phyloP scores from a whole-genome alignment of 805 yeast species.

The Myxozyma neglecta region DNA sequence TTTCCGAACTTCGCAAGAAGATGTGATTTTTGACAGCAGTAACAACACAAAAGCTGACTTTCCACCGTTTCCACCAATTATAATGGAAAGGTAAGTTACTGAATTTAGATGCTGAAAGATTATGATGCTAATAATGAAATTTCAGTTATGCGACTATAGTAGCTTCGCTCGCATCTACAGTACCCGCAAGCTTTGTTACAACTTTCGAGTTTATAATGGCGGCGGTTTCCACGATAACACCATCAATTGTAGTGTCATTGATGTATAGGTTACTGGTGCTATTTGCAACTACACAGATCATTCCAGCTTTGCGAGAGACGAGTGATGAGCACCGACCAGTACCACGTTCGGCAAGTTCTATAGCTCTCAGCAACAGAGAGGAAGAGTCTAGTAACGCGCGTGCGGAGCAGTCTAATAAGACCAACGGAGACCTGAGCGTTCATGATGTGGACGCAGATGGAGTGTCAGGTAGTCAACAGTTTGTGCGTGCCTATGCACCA shows the following conservation, averaged over 20 bases:
- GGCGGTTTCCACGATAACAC: constrained; percentile 64
- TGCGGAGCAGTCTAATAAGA: not conserved
- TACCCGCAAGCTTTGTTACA: constrained; percentile 45
- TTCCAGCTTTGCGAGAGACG: constrained; percentile 61
- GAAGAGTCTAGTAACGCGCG: not conserved
- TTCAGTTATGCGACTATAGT: constrained; percentile 39
- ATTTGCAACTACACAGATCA: constrained; percentile 86
- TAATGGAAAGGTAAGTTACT: constrained; percentile 39
- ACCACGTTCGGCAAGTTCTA: not conserved
- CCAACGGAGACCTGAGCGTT: not conserved
- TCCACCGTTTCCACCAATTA: constrained; percentile 41
- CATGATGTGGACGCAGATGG: constrained; percentile 12
- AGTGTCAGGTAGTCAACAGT: constrained; percentile 1
- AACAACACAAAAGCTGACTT: constrained; percentile 19
- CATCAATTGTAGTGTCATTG: constrained; percentile 77
- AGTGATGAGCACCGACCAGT: not conserved
- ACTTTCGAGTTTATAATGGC: constrained; percentile 48
- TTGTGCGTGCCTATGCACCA: constrained; percentile 69
- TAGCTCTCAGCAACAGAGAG: not conserved
- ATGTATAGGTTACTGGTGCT: constrained; percentile 85
- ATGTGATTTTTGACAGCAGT: not conserved
- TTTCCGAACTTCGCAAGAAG: constrained; percentile 47
- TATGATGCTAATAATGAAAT: constrained; percentile 28
- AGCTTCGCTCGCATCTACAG: constrained; percentile 41
- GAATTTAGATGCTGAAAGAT: not conserved